Conservation (phyloP, 179 eudicot species). For the Carnegiea gigantea region DNA sequence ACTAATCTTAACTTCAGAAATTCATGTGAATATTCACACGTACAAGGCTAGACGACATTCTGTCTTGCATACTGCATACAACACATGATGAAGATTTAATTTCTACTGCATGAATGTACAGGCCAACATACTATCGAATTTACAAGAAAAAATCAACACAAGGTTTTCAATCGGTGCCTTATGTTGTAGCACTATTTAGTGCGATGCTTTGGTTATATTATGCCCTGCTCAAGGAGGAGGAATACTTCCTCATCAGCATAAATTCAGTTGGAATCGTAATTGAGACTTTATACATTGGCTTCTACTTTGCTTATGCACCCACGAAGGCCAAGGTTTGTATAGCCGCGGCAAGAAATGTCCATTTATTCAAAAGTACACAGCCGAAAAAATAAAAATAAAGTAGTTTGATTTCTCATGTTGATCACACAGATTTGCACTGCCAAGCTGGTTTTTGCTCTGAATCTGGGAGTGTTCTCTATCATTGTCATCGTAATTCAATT, state of each 20-base stretch:
- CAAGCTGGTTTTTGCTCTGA: constrained; percentile 42
- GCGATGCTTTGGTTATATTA: constrained; percentile 73
- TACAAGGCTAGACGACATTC: neutral
- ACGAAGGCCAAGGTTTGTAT: constrained; percentile 45
- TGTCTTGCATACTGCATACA: neutral
- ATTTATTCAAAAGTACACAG: neutral
- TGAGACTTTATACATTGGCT: constrained; percentile 59
- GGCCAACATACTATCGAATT: constrained; percentile 62
- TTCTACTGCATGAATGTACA: constrained; percentile 19
- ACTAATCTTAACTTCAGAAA: no score
- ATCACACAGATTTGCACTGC: constrained; percentile 56
- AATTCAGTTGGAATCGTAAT: constrained; percentile 58
- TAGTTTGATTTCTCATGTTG: neutral
- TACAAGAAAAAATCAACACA: constrained; percentile 64
- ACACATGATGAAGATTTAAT: neutral
- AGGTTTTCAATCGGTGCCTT: constrained; percentile 70
- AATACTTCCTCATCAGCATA: constrained; percentile 59
- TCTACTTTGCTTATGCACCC: constrained; percentile 56
- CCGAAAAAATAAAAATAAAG: no score
- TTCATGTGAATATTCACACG: no score
- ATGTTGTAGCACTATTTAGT: constrained; percentile 62
- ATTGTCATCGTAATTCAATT: constrained; percentile 46
- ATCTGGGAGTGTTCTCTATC: constrained; percentile 43
- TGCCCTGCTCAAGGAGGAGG: constrained; percentile 48
- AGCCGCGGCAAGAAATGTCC: neutral